Base-by-base conservation (phyloP, 805 yeast genomes). In the Komagataella populi region DNA sequence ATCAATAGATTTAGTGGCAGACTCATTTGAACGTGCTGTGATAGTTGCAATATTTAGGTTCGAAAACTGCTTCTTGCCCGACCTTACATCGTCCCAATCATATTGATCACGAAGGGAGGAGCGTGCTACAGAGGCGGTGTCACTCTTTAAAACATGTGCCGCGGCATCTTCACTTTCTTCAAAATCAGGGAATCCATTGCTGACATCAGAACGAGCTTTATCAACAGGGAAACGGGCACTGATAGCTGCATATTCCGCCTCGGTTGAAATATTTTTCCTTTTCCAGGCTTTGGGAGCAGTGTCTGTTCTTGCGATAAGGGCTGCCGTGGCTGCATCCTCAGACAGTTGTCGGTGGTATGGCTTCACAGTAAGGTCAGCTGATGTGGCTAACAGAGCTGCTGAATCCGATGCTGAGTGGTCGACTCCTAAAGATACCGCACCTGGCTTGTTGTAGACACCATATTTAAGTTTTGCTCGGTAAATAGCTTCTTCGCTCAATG, bases 321-420 rank as follows among this genome's bases (percentile, higher is more conserved):
- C 87, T 49, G 87, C 87, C 22, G 76, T 73, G 45, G 83, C 85
- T 14, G 87, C 87, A 50, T 79, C 87, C 6, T 82, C 72, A 16
- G 81, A 75, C 12, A 74, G 63, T 43, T 66, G 67, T 54, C 90
- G 69, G 63, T 79, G 82, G 63, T 83, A 84, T 12, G 87, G 80
- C 55, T 75, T 77, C 44, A 83, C 77, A 2, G 80, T 73, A 47
- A 81, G 70, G 63, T 81, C 85, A 2, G 84, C 67, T 10, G 81
- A 76, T 6, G 86, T 77, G 2, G 93, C 95, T 55, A 84, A 70
- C 51, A 83, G 68, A 1, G 93, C 93, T 49, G 95, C 91, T 5
- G 84, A 78, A 61, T 82, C 88, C 14, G 87, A 76, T 24, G 89
- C 87, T 46, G 77, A 72, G 53, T 81, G 73, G 54, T 77, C 73